Conservation (phyloP, 2,329 filamentous ascomycete genomes). For the Exophiala calicioides region DNA sequence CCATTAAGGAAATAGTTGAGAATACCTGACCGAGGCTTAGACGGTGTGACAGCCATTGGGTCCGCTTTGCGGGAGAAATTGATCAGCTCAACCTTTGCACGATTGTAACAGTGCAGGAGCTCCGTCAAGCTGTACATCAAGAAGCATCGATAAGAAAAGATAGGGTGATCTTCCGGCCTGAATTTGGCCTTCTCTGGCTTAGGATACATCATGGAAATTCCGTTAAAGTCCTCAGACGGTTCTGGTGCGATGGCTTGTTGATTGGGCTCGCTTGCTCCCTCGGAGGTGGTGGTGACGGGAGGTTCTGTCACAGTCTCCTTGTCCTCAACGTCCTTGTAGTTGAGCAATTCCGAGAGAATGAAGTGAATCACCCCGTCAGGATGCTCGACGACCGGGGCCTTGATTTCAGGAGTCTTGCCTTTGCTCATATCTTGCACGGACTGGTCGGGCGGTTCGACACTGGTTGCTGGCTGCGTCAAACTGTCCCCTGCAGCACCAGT, state of each 20-base stretch:
- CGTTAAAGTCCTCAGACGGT: slow-evolving; percentile 1
- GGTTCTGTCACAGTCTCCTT: slow-evolving; percentile 56
- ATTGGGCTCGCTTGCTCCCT: slow-evolving; percentile 39
- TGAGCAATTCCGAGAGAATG: slow-evolving; percentile 84
- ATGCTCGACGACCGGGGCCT: slow-evolving; percentile 83
- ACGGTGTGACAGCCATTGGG: slow-evolving; percentile 78
- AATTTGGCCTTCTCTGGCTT: slow-evolving; percentile 73
- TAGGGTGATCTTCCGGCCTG: slow-evolving; percentile 89
- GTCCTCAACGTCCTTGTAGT: slow-evolving; percentile 90
- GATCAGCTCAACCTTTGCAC: slow-evolving; percentile 97
- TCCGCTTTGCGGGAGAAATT: slow-evolving; percentile 95
- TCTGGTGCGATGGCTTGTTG: slow-evolving; percentile 47
- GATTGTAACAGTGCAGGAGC: slow-evolving; percentile 85
- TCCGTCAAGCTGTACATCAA: slow-evolving; percentile 89
- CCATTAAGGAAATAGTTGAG: slow-evolving; percentile 90
- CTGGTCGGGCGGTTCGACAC: slow-evolving; percentile 29
- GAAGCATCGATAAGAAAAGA: slow-evolving; percentile 96
- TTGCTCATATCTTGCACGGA: slow-evolving; percentile 32
- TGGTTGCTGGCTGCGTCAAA: slow-evolving; percentile 22
- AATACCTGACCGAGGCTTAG: slow-evolving; percentile 88
- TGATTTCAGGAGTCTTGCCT: slow-evolving; percentile 67
- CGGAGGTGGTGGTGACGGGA: slow-evolving; percentile 35
- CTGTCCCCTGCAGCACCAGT: slow-evolving; percentile 3
- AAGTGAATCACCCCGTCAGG: slow-evolving; percentile 96
- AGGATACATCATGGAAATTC: slow-evolving; percentile 42